These are phyloP conservation scores for Gypsophila paniculata DNA, from an alignment of 179 eudicot genomes.

Conservation along the genomic window DNA sequence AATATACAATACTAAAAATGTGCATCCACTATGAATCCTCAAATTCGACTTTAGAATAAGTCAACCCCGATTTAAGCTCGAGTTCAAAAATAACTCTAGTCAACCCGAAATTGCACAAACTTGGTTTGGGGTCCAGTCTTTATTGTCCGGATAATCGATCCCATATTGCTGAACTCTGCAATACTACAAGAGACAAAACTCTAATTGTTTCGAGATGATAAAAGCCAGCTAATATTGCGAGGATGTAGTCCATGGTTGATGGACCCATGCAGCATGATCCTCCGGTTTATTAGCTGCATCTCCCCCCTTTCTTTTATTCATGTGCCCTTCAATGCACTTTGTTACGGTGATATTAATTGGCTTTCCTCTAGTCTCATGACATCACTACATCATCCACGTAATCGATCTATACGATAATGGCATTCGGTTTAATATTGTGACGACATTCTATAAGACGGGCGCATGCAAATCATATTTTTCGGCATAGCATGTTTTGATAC, in stretches of 20 bases:
- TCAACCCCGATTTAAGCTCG: neutral
- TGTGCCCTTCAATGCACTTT: neutral
- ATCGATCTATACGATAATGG: too few relatives aligned
- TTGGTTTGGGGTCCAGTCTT: neutral
- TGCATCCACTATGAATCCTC: neutral
- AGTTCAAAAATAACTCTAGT: too few relatives aligned
- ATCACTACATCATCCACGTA: too few relatives aligned
- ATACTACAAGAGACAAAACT: conserved; percentile 14
- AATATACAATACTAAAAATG: too few relatives aligned
- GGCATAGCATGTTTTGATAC: too few relatives aligned
- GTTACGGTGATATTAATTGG: neutral
- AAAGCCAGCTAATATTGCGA: conserved; percentile 1
- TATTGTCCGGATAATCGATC: neutral
- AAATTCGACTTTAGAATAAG: neutral
- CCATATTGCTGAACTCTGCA: neutral
- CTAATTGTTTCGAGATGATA: neutral
- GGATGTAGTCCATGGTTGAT: neutral
- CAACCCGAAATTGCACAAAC: neutral
- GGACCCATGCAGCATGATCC: conserved; percentile 18
- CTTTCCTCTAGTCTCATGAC: neutral
- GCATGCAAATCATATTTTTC: too few relatives aligned
- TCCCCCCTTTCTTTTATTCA: neutral
- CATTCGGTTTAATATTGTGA: too few relatives aligned
- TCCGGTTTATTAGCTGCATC: neutral
- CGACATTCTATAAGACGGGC: too few relatives aligned